Evolutionary conservation across 306 rosid genomes (phyloP).

Genomic region (Lathyrus sativus): DNA sequence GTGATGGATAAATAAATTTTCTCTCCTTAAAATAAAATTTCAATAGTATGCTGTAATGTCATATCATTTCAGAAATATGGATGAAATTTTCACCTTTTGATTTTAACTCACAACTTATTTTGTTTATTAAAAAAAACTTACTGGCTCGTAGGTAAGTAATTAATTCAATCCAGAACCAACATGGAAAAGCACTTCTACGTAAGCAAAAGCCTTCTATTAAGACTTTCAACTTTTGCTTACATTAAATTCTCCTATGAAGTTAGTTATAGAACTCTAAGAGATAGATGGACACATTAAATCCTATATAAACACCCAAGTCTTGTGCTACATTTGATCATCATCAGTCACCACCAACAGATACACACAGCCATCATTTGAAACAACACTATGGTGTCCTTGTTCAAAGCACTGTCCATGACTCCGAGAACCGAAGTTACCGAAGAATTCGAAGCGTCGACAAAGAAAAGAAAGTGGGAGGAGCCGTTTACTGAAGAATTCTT

Average conservation of each 20-base stretch:
- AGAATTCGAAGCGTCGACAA: constrained; percentile 53
- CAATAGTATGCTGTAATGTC: no score
- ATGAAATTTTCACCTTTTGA: no score
- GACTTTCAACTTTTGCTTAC: constrained; percentile 41
- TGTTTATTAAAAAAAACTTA: background rate
- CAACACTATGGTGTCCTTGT: constrained; percentile 61
- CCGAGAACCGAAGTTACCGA: constrained; percentile 47
- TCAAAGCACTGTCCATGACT: constrained; percentile 53
- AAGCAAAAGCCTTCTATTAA: constrained; percentile 45
- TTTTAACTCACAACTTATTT: no score
- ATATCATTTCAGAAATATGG: no score
- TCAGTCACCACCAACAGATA: constrained; percentile 15
- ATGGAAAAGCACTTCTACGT: constrained; percentile 56
- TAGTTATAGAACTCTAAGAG: constrained; percentile 1
- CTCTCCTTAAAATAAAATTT: no score
- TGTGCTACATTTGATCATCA: constrained; percentile 35
- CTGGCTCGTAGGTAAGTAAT: constrained; percentile 7
- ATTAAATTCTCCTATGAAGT: constrained; percentile 43
- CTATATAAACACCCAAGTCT: constrained; percentile 60
- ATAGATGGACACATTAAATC: constrained; percentile 31
- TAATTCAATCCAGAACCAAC: constrained; percentile 41
- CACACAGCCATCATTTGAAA: constrained; percentile 4
- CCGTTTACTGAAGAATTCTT: constrained; percentile 39
- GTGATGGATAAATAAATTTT: no score
- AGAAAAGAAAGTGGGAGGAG: constrained; percentile 71